Conservation (phyloP, 2,329 filamentous ascomycete genomes). For the Colletotrichum theobromicola region DNA sequence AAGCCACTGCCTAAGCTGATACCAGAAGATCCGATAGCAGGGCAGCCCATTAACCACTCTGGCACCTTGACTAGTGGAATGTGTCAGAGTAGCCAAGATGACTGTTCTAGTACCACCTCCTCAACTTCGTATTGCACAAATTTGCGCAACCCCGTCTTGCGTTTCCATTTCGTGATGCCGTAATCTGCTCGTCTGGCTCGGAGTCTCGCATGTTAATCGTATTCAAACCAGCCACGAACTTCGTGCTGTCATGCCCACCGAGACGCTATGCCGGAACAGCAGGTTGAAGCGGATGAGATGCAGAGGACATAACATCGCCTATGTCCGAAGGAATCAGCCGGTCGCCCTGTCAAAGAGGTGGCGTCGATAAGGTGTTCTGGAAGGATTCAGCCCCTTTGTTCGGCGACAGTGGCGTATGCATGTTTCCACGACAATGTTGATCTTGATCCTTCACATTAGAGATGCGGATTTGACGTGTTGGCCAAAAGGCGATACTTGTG, state of each 20-base stretch:
- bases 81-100: too few relatives aligned
- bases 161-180: not conserved
- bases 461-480: not conserved
- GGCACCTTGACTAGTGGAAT: constrained; percentile 7
- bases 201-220: too few relatives aligned
- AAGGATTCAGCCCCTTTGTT: not conserved
- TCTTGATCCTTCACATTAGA: not conserved
- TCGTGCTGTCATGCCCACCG: not conserved
- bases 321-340: not conserved
- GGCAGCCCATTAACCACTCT: constrained; percentile 23
- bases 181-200: not conserved
- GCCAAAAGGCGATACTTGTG: not conserved
- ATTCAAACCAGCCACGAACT: not conserved
- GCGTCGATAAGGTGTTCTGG: not conserved
- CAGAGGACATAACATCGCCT: not conserved
- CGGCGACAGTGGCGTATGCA: not conserved
- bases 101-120: too few relatives aligned
- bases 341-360: not conserved
- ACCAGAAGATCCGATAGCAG: constrained; percentile 1
- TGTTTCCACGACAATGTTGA: not conserved
- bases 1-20: constrained; percentile 16
- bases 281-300: not conserved
- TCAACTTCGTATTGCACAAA: too few relatives aligned
- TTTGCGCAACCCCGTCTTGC: not conserved
- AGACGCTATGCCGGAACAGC: not conserved